Evolutionary conservation across 2,329 filamentous ascomycete species (phyloP).

Genomic region (Sclerotinia subarctica): DNA sequence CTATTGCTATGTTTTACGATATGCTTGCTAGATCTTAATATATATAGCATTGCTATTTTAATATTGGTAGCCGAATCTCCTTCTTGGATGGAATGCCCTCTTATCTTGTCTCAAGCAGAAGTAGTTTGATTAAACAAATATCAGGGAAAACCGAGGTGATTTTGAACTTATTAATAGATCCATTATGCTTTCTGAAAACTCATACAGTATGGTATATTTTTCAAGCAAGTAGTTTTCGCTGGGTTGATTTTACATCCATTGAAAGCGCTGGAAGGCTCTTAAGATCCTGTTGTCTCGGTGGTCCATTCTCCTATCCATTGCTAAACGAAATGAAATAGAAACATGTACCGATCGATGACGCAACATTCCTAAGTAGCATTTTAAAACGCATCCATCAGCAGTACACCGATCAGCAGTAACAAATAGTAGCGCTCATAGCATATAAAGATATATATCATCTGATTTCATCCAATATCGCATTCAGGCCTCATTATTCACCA

Average conservation of each 20-base stretch:
- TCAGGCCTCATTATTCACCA: not conserved
- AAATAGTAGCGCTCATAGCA: not conserved
- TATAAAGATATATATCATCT: not conserved
- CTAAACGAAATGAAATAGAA: too few relatives aligned
- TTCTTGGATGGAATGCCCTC: not conserved
- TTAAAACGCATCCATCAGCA: not conserved
- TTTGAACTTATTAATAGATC: not conserved
- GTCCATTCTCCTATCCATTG: too few relatives aligned
- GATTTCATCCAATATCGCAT: too few relatives aligned
- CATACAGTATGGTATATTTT: not conserved
- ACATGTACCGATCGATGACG: too few relatives aligned
- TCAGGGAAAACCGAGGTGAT: too few relatives aligned
- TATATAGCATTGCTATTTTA: too few relatives aligned
- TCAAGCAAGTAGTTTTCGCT: not conserved
- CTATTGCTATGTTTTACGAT: not conserved
- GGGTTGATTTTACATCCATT: too few relatives aligned
- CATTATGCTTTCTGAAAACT: not conserved
- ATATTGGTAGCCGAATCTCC: not conserved
- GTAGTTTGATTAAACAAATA: not conserved
- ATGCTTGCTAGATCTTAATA: not conserved
- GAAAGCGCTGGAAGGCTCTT: too few relatives aligned
- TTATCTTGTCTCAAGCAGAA: too few relatives aligned
- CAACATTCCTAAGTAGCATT: too few relatives aligned
- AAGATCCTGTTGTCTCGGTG: too few relatives aligned
- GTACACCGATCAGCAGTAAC: not conserved